These are phyloP conservation scores for Populus nigra DNA, from an alignment of 345 rosid species.

Conservation along the genomic window DNA sequence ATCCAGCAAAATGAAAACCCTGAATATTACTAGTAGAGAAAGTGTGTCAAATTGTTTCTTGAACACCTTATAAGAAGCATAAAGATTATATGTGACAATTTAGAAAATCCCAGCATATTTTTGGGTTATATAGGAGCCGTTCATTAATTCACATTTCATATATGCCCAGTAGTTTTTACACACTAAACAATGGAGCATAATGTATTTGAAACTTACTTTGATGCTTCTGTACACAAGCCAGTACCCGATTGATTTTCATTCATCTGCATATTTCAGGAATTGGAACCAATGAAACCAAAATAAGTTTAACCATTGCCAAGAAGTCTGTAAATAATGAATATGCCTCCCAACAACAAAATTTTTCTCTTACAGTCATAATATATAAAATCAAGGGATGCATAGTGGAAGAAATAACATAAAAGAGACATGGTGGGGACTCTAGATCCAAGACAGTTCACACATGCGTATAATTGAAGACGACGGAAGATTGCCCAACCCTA, in stretches of 20 bases:
- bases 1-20: no score
- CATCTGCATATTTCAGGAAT: constrained; percentile 19
- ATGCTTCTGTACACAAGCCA: neutral
- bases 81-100: no score
- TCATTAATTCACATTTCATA: no score
- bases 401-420: neutral
- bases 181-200: neutral
- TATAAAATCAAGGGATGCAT: neutral
- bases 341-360: neutral
- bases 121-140: no score
- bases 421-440: neutral
- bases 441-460: no score
- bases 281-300: neutral
- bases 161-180: neutral
- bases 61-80: no score
- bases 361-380: neutral
- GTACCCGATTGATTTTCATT: constrained; percentile 6
- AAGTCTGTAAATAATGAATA: neutral
- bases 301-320: neutral
- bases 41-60: no score
- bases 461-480: no score
- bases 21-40: no score
- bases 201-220: constrained; percentile 21
- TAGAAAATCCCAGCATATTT: no score
- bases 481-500: no score